Evolutionary conservation across 2,329 filamentous ascomycete genomes (phyloP).

Genomic region (Fusarium algeriense): DNA sequence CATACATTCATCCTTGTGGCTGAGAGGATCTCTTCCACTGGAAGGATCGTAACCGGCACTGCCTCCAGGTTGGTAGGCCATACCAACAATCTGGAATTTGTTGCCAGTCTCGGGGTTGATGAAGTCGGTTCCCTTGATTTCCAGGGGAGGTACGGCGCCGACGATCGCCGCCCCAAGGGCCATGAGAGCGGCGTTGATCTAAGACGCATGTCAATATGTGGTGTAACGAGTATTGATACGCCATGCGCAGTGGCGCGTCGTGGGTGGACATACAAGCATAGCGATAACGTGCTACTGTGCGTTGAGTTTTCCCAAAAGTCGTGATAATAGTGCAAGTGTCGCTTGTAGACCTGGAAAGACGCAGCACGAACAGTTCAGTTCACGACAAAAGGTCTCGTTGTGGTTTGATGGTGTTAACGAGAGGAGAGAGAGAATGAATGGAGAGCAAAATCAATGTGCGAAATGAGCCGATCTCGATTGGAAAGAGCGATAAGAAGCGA

Average conservation of each 20-base stretch:
- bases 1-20: conserved; percentile 68
- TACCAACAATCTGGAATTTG: conserved; percentile 74
- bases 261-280: conserved; percentile 46
- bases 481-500: conserved; percentile 44
- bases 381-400: conserved; percentile 9
- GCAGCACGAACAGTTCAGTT: conserved; percentile 14
- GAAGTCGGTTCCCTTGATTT: conserved; percentile 69
- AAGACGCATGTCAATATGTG: conserved; percentile 26
- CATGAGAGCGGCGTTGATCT: conserved; percentile 61
- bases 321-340: conserved; percentile 7
- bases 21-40: conserved; percentile 69
- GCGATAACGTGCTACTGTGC: conserved; percentile 22
- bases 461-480: conserved; percentile 16
- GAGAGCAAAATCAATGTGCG: conserved; percentile 17
- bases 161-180: conserved; percentile 66
- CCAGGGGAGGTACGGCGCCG: conserved; percentile 68
- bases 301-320: conserved; percentile 20
- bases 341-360: conserved; percentile 1
- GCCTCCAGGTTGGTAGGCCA: conserved; percentile 78
- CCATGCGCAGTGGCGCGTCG: neutral
- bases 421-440: neutral
- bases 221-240: neutral
- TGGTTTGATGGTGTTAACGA: conserved; percentile 14
- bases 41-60: conserved; percentile 70
- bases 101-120: conserved; percentile 69